Base-by-base conservation (phyloP, 1,284 basidiomycete genomes). In the Trichosporon sp. region DNA sequence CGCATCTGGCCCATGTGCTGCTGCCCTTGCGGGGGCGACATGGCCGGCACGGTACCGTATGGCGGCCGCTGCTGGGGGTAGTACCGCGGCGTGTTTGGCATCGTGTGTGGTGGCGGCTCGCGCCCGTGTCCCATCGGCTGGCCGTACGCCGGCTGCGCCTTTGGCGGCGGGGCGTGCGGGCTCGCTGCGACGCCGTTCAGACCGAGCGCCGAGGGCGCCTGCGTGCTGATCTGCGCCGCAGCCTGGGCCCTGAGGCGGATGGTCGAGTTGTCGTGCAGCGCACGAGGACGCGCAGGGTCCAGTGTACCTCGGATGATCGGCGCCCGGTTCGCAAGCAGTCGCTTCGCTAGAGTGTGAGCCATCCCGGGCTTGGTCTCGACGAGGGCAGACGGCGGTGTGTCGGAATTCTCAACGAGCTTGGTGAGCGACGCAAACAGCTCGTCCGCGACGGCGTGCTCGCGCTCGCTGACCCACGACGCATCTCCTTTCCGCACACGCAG, bases 281-380 rank as follows among this genome's bases (percentile, higher is more conserved):
- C 77, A 27, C 69, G 69, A 4, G 73, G 71, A 3, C 77, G 73
- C 7, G 73, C 69, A 7, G 73, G 73, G 64, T 79, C 76, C 7
- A 78, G 70, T 10, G 72, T 78, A 10, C 77, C 77, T 3, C 77
- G 73, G 13, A 77, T 69, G 19, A 64, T 52, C 2, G 77, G 76
- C 2, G 65, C 63, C 16, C 61, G 59, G 61, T 60, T 69, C 36
- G 65, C 36, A 2, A 69, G 49, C 29, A 69, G 40, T 1, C 65
- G 60, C 11, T 65, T 49, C 1, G 73, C 70, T 4, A 75, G 65
- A 1, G 63, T 59, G 62, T 77, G 75, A 1, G 76, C 76, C n/a
- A 72, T 56, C n/a, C 74, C 74, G 2, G 60, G 32, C 21, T 66
- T 61, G 3, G 59, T 52, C 3, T 56, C 40, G 9, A 68, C 19